These are phyloP conservation scores for Ophiosphaerella korrae DNA, from an alignment of 2,329 filamentous ascomycete genomes.

Conservation along the genomic window DNA sequence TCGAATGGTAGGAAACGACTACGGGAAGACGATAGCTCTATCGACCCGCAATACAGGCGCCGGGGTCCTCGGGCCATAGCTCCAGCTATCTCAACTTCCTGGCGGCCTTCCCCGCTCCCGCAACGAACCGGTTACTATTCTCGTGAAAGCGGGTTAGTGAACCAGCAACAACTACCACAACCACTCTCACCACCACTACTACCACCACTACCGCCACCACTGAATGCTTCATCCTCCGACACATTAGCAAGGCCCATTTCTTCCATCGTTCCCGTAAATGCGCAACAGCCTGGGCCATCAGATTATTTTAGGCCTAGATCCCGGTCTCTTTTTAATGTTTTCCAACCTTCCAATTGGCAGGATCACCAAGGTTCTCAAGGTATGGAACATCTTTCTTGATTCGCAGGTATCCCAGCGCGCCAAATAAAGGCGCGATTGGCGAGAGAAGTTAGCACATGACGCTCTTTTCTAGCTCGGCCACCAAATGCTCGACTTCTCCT, in stretches of 20 bases:
- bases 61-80: constrained; percentile 17
- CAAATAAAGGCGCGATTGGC: constrained; percentile 10
- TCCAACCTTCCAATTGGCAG: constrained; percentile 18
- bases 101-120: constrained; percentile 30
- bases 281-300: constrained; percentile 6
- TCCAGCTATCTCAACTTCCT: constrained; percentile 9
- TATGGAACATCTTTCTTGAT: constrained; percentile 13
- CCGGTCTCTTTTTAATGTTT: constrained; percentile 27
- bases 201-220: constrained; percentile 10
- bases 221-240: constrained; percentile 22
- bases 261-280: constrained; percentile 7
- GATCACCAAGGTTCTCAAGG: constrained; percentile 17
- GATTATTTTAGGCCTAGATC: constrained; percentile 21
- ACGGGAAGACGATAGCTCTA: constrained; percentile 35
- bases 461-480: constrained; percentile 8
- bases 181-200: constrained; percentile 19
- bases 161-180: constrained; percentile 28
- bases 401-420: constrained; percentile 12
- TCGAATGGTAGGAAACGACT: constrained; percentile 35
- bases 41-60: constrained; percentile 21
- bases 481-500: constrained; percentile 4
- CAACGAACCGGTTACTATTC: constrained; percentile 30
- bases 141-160: constrained; percentile 24
- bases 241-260: constrained; percentile 17
- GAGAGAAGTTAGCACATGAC: constrained; percentile 9